Evolutionary conservation across 352 stramenopile species (phyloP).

Genomic region (Phytopythium kandeliae): DNA sequence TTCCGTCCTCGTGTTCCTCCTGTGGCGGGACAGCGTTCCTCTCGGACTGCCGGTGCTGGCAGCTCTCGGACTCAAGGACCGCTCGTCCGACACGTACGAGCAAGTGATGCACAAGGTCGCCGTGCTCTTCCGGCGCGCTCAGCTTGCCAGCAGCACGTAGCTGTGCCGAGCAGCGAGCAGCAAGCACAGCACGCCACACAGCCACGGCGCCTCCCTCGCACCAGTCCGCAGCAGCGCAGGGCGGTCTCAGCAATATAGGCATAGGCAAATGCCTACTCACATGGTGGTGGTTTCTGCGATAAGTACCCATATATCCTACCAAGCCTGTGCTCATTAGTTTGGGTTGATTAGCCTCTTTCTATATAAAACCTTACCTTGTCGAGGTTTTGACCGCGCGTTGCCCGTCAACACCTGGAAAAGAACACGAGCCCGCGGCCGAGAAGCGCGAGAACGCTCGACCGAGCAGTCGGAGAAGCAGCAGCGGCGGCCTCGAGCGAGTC

Average conservation of each 20-base stretch:
- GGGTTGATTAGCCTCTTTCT: too few relatives aligned
- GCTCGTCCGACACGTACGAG: conserved; percentile 68
- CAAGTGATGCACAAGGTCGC: conserved; percentile 63
- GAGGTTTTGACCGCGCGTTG: background rate
- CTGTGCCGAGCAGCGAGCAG: too few relatives aligned
- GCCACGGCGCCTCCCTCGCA: too few relatives aligned
- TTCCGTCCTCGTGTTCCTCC: background rate
- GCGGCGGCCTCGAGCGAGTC: background rate
- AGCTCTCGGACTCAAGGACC: conserved; percentile 73
- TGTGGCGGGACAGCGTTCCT: conserved; percentile 28
- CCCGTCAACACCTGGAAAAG: background rate
- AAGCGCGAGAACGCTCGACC: conserved; percentile 1
- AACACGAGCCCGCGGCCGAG: background rate
- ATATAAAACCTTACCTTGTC: background rate
- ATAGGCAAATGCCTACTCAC: too few relatives aligned
- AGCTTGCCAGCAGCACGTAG: background rate
- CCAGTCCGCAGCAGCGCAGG: too few relatives aligned
- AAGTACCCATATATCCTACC: too few relatives aligned
- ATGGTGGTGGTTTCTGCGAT: too few relatives aligned
- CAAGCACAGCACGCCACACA: too few relatives aligned
- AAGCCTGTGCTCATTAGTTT: too few relatives aligned
- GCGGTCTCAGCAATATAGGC: too few relatives aligned
- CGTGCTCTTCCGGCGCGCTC: conserved; percentile 27
- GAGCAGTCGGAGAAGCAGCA: background rate
- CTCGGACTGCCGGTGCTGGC: conserved; percentile 62